phyloP scores from a whole-genome alignment of 1,284 basidiomycete genomes.

The Coriolopsis trogii region DNA sequence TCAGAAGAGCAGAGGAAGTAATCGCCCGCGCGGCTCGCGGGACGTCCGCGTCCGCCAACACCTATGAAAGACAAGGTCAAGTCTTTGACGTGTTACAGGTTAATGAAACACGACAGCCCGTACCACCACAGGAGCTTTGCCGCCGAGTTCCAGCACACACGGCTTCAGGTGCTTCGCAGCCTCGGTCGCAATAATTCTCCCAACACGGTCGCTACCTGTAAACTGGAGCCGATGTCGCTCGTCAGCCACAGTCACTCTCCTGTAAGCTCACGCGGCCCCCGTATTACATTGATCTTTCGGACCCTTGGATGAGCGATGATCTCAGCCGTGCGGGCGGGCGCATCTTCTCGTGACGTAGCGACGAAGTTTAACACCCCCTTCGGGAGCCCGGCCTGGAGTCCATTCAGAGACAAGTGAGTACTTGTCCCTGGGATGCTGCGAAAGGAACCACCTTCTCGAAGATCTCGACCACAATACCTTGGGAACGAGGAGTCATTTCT shows the following conservation, averaged over 20 bases:
- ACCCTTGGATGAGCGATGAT: conserved; percentile 32
- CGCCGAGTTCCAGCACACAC: conserved; percentile 24
- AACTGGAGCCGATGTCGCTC: conserved; percentile 6
- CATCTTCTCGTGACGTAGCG: conserved; percentile 24
- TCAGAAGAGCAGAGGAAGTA: conserved; percentile 59
- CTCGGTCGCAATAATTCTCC: conserved; percentile 20
- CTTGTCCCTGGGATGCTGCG: no score
- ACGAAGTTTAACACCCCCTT: conserved; percentile 32
- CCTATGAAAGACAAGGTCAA: conserved; percentile 30
- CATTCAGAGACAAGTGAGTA: no score
- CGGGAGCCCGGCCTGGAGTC: conserved; percentile 30
- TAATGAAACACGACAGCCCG: conserved; percentile 17
- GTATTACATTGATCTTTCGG: conserved; percentile 31
- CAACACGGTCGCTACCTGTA: conserved; percentile 26
- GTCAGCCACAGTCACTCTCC: neutral
- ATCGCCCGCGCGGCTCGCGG: conserved; percentile 58
- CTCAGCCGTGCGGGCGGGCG: conserved; percentile 23
- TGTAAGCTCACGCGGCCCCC: conserved; percentile 25
- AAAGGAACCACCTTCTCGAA: conserved; percentile 42
- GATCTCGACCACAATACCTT: conserved; percentile 51
- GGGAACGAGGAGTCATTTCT: conserved; percentile 55
- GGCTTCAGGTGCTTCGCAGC: conserved; percentile 28
- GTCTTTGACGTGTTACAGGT: neutral
- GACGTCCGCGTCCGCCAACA: conserved; percentile 66
- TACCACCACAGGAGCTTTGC: conserved; percentile 72